Evolutionary conservation across 805 yeast species (phyloP).

Genomic region (Metschnikowia hibisci): DNA sequence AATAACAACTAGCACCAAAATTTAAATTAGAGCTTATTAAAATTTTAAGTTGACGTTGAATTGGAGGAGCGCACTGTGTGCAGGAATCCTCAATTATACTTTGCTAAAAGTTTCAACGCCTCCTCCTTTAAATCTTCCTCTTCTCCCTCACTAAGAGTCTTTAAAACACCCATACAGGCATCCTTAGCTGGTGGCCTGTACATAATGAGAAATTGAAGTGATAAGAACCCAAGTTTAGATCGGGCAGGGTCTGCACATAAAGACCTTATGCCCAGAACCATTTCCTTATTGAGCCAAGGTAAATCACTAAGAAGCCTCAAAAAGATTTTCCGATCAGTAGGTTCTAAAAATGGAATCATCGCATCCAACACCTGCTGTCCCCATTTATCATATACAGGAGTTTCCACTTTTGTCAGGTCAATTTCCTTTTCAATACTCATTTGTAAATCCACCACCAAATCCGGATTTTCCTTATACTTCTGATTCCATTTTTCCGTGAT

Average conservation of each 20-base stretch:
- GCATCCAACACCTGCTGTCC: slow-evolving; percentile 69
- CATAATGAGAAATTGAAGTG: slow-evolving; percentile 80
- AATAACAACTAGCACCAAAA: too few species aligned
- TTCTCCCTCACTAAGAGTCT: slow-evolving; percentile 40
- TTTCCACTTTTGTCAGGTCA: slow-evolving; percentile 18
- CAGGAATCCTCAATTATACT: slow-evolving; percentile 28
- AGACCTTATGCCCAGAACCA: slow-evolving; percentile 64
- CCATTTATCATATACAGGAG: slow-evolving; percentile 64
- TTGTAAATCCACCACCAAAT: slow-evolving; percentile 13
- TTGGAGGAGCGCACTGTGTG: too few species aligned
- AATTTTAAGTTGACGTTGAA: too few species aligned
- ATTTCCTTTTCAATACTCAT: slow-evolving; percentile 20
- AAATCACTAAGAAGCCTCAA: slow-evolving; percentile 82
- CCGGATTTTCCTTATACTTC: slow-evolving; percentile 16
- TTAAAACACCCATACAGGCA: slow-evolving; percentile 47
- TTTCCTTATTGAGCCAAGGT: slow-evolving; percentile 63
- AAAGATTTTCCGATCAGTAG: slow-evolving; percentile 73
- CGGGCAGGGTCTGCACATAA: slow-evolving; percentile 85
- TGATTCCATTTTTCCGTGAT: slow-evolving; percentile 15
- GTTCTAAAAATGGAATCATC: slow-evolving; percentile 79
- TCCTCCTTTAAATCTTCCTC: slow-evolving; percentile 50
- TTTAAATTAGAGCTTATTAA: too few species aligned
- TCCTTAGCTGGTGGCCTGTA: slow-evolving; percentile 81
- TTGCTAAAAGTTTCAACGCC: slow-evolving; percentile 43
- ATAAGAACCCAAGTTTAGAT: slow-evolving; percentile 72